Conservation (phyloP, 2,329 filamentous ascomycete genomes). For the Fusarium humuli region DNA sequence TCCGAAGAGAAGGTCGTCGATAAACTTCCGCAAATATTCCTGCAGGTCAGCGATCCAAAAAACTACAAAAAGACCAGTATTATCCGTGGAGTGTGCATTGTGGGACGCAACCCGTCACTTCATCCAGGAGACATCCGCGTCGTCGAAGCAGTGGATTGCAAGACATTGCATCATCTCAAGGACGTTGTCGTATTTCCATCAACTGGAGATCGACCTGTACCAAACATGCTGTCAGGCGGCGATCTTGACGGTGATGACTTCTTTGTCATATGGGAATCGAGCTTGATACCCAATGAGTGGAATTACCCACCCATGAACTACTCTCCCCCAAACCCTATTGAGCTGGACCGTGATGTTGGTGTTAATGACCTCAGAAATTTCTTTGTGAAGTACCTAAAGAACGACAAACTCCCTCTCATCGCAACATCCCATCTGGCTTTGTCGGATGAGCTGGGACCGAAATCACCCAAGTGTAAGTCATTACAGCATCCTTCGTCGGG, state of each 20-base stretch:
- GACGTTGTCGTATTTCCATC: conserved; percentile 91
- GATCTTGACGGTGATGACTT: conserved; percentile 98
- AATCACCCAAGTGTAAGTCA: conserved; percentile 72
- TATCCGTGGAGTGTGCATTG: conserved; percentile 80
- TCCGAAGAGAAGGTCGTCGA: conserved; percentile 57
- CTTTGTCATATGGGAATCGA: conserved; percentile 89
- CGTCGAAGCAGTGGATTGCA: conserved; percentile 83
- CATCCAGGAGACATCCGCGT: conserved; percentile 93
- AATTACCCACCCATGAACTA: conserved; percentile 85
- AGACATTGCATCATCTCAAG: conserved; percentile 78
- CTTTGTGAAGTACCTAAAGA: conserved; percentile 93
- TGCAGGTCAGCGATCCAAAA: conserved; percentile 77
- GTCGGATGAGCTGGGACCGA: conserved; percentile 78
- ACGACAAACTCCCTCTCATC: conserved; percentile 83
- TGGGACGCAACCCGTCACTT: conserved; percentile 92
- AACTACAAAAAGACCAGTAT: conserved; percentile 68
- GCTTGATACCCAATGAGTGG: conserved; percentile 76
- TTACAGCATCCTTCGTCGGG: not conserved
- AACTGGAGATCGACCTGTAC: conserved; percentile 83
- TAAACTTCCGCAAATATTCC: conserved; percentile 84
- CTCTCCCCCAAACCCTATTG: conserved; percentile 65
- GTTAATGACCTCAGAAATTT: conserved; percentile 82
- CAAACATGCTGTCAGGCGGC: conserved; percentile 95
- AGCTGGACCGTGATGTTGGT: conserved; percentile 71
- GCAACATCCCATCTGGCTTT: conserved; percentile 84